Evolutionary conservation across 805 yeast genomes (phyloP).

Genomic region (Candida yuanshanica): DNA sequence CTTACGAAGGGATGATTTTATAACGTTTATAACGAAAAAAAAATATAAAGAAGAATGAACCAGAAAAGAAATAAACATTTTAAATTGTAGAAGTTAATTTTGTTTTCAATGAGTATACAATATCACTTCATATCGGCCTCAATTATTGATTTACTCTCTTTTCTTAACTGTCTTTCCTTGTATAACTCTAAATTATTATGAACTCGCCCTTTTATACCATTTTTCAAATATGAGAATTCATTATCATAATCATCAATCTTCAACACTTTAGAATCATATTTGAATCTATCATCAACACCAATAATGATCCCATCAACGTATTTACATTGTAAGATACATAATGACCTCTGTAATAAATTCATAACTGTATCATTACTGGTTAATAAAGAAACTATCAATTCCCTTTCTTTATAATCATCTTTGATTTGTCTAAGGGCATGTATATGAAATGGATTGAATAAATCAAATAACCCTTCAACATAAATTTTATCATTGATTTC

Average conservation of each 20-base stretch:
- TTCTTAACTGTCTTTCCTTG: constrained; percentile 80
- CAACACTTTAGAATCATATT: neutral
- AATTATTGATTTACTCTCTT: constrained; percentile 71
- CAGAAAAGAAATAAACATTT: no score
- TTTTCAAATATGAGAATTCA: constrained; percentile 58
- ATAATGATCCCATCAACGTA: constrained; percentile 76
- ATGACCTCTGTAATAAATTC: constrained; percentile 79
- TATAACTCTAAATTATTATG: constrained; percentile 60
- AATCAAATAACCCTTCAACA: constrained; percentile 83
- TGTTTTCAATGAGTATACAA: neutral
- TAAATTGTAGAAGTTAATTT: neutral
- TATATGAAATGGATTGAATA: constrained; percentile 92
- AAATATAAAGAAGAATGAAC: no score
- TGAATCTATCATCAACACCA: constrained; percentile 17
- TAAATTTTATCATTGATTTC: constrained; percentile 34
- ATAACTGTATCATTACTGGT: constrained; percentile 81
- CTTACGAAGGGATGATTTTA: no score
- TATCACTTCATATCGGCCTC: constrained; percentile 29
- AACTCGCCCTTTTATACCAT: constrained; percentile 72
- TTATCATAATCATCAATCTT: constrained; percentile 39
- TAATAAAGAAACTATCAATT: constrained; percentile 63
- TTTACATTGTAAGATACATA: constrained; percentile 84
- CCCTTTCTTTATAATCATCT: constrained; percentile 29
- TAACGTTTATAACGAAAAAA: no score
- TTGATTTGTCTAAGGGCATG: constrained; percentile 53